phyloP scores from a whole-genome alignment of 352 stramenopile genomes.

The Phytophthora sp. region DNA sequence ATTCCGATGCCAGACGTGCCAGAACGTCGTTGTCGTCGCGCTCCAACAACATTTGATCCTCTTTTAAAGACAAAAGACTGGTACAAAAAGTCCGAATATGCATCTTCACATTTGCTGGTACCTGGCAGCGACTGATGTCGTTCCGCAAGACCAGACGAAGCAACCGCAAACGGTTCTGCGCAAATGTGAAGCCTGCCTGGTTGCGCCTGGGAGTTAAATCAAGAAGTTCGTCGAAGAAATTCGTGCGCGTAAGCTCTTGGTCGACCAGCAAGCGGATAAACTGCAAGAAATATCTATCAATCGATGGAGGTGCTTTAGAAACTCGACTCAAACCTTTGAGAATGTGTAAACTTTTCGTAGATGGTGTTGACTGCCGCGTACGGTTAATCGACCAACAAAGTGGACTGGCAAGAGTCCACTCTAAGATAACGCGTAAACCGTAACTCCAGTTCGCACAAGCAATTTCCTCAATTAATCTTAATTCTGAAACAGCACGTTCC shows the following conservation, averaged over 20 bases:
- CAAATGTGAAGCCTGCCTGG: not conserved
- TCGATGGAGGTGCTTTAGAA: conserved; percentile 11
- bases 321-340: not conserved
- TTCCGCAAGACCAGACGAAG: conserved; percentile 25
- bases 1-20: conserved; percentile 28
- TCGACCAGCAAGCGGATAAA: conserved; percentile 48
- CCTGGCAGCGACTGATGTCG: conserved; percentile 12
- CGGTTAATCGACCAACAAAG: conserved; percentile 43
- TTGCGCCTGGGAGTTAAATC: conserved; percentile 4
- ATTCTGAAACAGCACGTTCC: not conserved
- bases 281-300: conserved; percentile 44
- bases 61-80: not conserved
- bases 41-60: not conserved
- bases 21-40: not conserved
- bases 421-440: conserved; percentile 37
- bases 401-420: conserved; percentile 30
- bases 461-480: conserved; percentile 29
- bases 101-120: conserved; percentile 8
- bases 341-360: not conserved
- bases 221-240: conserved; percentile 41
- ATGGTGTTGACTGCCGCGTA: not conserved
- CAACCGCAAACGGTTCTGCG: conserved; percentile 28
- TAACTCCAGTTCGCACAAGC: conserved; percentile 28
- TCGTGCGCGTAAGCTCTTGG: conserved; percentile 36
- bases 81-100: conserved; percentile 27